phyloP scores from a whole-genome alignment of 345 rosid species.

The Euphorbia tirucalli region DNA sequence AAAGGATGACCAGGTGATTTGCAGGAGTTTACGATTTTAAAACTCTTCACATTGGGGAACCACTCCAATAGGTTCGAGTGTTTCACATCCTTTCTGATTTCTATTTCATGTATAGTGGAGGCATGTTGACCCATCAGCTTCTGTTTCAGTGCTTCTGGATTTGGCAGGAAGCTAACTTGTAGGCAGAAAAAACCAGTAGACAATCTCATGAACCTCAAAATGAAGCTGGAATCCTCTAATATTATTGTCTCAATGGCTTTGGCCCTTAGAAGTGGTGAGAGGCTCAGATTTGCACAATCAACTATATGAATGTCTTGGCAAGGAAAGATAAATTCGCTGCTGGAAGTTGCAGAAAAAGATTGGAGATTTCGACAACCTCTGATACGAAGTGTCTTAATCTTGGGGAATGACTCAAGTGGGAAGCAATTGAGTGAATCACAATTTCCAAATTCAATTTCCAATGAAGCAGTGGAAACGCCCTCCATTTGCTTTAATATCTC shows the following conservation, averaged over 20 bases:
- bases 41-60: background rate
- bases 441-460: background rate
- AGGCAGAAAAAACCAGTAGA: background rate
- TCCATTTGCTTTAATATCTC: background rate
- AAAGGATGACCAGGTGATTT: background rate
- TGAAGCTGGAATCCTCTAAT: background rate
- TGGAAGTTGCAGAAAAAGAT: background rate
- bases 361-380: conserved; percentile 1
- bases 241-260: background rate
- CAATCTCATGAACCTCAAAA: background rate
- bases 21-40: background rate
- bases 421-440: conserved; percentile 4
- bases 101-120: background rate
- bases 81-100: background rate
- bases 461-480: background rate
- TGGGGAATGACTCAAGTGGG: conserved; percentile 1
- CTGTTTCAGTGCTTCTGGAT: background rate
- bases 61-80: background rate
- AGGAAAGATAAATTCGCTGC: background rate
- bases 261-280: background rate
- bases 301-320: background rate
- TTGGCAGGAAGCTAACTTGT: background rate
- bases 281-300: background rate
- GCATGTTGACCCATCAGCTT: background rate
- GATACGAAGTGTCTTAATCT: background rate